Base-by-base conservation (phyloP, 176 grass and related monocot genomes). In the Lolium rigidum region DNA sequence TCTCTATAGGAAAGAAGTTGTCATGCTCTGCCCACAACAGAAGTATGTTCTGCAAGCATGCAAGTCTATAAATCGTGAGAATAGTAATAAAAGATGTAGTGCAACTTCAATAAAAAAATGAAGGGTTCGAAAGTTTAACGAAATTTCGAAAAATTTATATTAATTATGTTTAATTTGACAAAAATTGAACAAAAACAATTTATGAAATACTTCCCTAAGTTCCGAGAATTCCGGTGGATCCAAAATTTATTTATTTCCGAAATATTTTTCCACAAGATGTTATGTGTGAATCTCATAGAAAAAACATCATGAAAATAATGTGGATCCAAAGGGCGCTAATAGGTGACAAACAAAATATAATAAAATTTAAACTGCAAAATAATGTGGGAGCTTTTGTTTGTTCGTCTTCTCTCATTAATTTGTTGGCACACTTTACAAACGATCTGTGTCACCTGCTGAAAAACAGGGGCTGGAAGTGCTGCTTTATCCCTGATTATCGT, bases 11-110 rank as follows among this genome's bases (percentile, higher is more conserved):
- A 62, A 95, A 95, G 76, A 93, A 80, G 51, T 86, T 93, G 55
- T 96, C 94, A 10, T 85, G 24, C 82, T 90, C 91, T 3, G 89
- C 91, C 91, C 91, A 96, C 0, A 93, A 24, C 11, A 93, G 9
- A 7, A 88, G 79, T 79, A 96, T 88, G 49, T 86, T 87, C 94
- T 92, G 86, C 83, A 43, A 50, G 70, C n/a, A 24, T 24, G n/a
- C 2, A 49, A 25, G n/a, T 5, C 11, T 20, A 26, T 25, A 26
- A 11, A 62, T 12, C 9, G 58, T 62, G 21, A 62, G 59, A 62
- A 10, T 4, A 62, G 22, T 26, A 13, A 62, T 9, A 62, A 63
- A 63, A 26, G 22, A 26, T 14, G 59, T 10, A 25, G 3, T 63
- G 21, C 24, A 64, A 26, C 11, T 28, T 28, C 2, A 24, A 5